Percentiles rank a stretch among this genome's conserved stretches.
These are phyloP conservation scores for Aspergillus luchuensis DNA, from an alignment of 2,329 filamentous ascomycete species.

Conservation along the genomic window DNA sequence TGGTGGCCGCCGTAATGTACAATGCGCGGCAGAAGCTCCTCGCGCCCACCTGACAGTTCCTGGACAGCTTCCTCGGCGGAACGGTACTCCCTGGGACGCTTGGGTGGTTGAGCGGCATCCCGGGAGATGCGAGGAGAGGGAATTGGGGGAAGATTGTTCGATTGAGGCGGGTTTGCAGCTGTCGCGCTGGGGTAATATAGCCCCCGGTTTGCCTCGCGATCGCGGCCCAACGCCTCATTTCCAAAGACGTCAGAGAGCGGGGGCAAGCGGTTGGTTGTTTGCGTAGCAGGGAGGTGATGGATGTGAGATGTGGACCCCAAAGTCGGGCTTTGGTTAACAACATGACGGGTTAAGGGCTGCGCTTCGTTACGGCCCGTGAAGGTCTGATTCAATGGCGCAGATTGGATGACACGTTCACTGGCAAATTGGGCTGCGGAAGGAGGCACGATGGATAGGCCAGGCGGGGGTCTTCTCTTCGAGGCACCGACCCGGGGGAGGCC, in stretches of 20 bases:
- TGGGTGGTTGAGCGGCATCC: slow-evolving; percentile 53
- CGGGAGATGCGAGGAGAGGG: slow-evolving; percentile 75
- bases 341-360: slow-evolving; percentile 73
- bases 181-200: slow-evolving; percentile 56
- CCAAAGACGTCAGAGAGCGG: slow-evolving; percentile 95
- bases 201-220: slow-evolving; percentile 37
- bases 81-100: slow-evolving; percentile 79
- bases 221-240: slow-evolving; percentile 64
- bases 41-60: slow-evolving; percentile 84
- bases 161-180: slow-evolving; percentile 65
- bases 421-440: slow-evolving; percentile 91
- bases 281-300: slow-evolving; percentile 82
- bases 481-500: slow-evolving; percentile 44
- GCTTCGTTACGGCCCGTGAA: slow-evolving; percentile 88
- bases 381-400: slow-evolving; percentile 88
- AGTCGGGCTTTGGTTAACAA: slow-evolving; percentile 78
- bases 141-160: slow-evolving; percentile 67
- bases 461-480: slow-evolving; percentile 64
- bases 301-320: slow-evolving; percentile 85
- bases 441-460: slow-evolving; percentile 90
- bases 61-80: slow-evolving; percentile 95
- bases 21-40: slow-evolving; percentile 87
- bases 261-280: slow-evolving; percentile 88
- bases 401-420: slow-evolving; percentile 93
- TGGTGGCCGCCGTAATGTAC: slow-evolving; percentile 95